Evolutionary conservation across 2,329 filamentous ascomycete species (phyloP), one percentile per base, ranked within the genome.

Genomic region (Chrysoporthe puriensis): DNA sequence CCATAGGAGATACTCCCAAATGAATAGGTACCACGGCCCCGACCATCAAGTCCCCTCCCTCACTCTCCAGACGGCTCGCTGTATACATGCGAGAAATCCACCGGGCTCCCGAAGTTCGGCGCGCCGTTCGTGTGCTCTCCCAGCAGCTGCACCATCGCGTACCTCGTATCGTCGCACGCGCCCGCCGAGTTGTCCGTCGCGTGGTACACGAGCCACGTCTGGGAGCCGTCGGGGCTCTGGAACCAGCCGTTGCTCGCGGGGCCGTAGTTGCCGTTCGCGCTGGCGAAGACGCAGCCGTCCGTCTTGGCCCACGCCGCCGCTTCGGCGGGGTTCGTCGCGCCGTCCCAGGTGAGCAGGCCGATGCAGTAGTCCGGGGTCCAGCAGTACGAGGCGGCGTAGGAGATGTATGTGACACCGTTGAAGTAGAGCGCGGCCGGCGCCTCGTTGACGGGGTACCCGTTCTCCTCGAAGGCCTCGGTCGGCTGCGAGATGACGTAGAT

Each of bases 171-270:
- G 67, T 86, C 84, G 66, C 86, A 88, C 1, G 82, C 79, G 0
- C 86, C 85, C 0, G 75, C 76, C 13, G 78, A 76, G 67, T 80
- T 83, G 1, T 78, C 76, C 0, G 85, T 86, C 0, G 85, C 85
- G 70, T 88, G 85, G 74, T 85, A 88, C 0, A 84, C 82, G 63
- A 84, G 86, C 82, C 82, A 88, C 2, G 81, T 83, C 74, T 88
- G 80, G 0, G 76, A 81, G 3, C 80, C 84, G 69, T 88, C 84
- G 0, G 85, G 85, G 70, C 84, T 87, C 40, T 75, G 77, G 76
- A 89, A 88, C 79, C 88, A 88, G 2, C 83, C 84, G 71, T 87
- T 87, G 69, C 87, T 85, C 0, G 84, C 85, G 0, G 85, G 84
- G 16, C 85, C 85, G 62, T 84, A 87, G 73, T 86, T 86, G 3